Percentiles rank a stretch among this genome's conserved stretches.
These are phyloP conservation scores for Coelastrella sp. DNA, from an alignment of 139 green algal species.

Conservation along the genomic window DNA sequence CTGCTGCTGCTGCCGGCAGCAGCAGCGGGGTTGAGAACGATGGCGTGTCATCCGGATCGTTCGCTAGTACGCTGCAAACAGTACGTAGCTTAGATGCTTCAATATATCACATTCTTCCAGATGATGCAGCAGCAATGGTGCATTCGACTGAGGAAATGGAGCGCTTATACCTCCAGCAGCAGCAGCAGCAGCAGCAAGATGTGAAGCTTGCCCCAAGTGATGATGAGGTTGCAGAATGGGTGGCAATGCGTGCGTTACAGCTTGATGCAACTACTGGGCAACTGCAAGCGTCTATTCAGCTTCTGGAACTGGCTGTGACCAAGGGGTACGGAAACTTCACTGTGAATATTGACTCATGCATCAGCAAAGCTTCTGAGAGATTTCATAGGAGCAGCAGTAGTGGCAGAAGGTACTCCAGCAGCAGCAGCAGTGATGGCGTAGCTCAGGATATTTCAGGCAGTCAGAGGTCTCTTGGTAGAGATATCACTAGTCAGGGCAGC, in stretches of 20 bases:
- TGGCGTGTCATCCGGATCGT: neutral
- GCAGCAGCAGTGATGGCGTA: neutral
- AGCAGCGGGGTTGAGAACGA: neutral
- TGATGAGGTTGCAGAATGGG: conserved; percentile 13
- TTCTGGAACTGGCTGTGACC: conserved; percentile 35
- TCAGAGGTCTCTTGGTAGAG: too few species aligned
- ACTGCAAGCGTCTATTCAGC: neutral
- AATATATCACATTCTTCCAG: neutral
- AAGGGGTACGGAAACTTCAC: conserved; percentile 20
- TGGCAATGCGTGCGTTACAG: neutral
- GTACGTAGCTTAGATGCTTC: conserved; percentile 14
- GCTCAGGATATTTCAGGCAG: too few species aligned
- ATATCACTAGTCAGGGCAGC: too few species aligned
- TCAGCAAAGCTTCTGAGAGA: neutral
- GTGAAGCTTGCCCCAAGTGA: neutral
- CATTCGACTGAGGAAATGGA: conserved; percentile 31
- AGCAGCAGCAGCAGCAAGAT: conserved; percentile 25
- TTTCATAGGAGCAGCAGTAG: conserved; percentile 4
- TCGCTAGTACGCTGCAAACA: neutral
- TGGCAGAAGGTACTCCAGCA: too few species aligned
- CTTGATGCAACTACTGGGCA: conserved; percentile 11
- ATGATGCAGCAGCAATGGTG: conserved; percentile 17
- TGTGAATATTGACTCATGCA: neutral
- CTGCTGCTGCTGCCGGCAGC: neutral
- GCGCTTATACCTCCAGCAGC: neutral